Conservation (phyloP, 2,329 filamentous ascomycete species). For the Didymella pinodella region DNA sequence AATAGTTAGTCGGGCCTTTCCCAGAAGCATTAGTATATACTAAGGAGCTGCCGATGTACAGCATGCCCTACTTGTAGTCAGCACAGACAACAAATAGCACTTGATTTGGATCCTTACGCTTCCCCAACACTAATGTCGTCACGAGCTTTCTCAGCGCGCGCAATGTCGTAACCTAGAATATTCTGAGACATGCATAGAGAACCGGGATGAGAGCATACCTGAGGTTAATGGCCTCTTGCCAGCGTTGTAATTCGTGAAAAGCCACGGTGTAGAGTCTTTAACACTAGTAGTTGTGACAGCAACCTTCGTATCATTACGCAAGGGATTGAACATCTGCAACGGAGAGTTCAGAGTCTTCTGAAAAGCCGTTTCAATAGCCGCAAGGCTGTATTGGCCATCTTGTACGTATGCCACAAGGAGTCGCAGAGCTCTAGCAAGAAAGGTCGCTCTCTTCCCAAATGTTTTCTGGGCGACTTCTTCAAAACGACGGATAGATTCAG, state of each 20-base stretch:
- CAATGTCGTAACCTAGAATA: too few relatives aligned
- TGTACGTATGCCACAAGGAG: conserved; percentile 33
- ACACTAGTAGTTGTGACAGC: conserved; percentile 40
- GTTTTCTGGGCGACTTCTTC: background rate
- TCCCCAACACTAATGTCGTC: conserved; percentile 33
- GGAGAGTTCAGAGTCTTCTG: conserved; percentile 19
- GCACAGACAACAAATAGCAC: too few relatives aligned
- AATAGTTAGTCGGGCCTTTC: too few relatives aligned
- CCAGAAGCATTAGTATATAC: conserved; percentile 5
- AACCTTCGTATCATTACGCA: conserved; percentile 37
- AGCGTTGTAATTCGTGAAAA: conserved; percentile 45
- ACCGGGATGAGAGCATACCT: too few relatives aligned
- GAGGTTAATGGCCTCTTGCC: too few relatives aligned
- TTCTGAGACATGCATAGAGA: too few relatives aligned
- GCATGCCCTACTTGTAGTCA: too few relatives aligned
- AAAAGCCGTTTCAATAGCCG: conserved; percentile 37
- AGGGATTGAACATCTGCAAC: conserved; percentile 39
- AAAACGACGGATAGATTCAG: background rate
- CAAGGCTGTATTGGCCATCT: conserved; percentile 35
- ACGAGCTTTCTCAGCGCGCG: conserved; percentile 26
- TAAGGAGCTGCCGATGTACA: conserved; percentile 39
- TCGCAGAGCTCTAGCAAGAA: conserved; percentile 20
- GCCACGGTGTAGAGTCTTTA: conserved; percentile 24
- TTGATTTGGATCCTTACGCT: too few relatives aligned
- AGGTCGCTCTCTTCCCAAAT: background rate